Evolutionary conservation across 2,329 filamentous ascomycete species (phyloP).

Genomic region (Beauveria australis): DNA sequence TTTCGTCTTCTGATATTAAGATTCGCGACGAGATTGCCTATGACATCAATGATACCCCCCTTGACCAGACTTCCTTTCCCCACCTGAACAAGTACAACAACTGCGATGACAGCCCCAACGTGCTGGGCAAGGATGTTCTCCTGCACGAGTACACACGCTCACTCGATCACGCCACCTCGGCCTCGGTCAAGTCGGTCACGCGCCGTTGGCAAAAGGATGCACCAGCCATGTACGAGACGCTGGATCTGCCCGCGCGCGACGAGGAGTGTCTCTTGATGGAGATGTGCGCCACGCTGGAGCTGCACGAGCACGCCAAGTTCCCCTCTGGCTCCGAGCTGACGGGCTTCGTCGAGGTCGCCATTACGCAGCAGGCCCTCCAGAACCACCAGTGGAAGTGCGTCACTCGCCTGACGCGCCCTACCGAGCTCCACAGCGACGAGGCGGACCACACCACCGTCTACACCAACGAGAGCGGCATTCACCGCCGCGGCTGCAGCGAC

Average conservation of each 20-base stretch:
- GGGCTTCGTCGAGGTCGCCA: slow-evolving; percentile 50
- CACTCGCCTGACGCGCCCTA: slow-evolving; percentile 49
- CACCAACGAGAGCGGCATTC: slow-evolving; percentile 43
- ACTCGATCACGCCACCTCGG: slow-evolving; percentile 47
- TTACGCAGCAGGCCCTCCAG: slow-evolving; percentile 45
- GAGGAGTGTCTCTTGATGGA: slow-evolving; percentile 51
- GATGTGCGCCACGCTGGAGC: slow-evolving; percentile 52
- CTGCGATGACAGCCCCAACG: slow-evolving; percentile 42
- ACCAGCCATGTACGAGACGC: slow-evolving; percentile 44
- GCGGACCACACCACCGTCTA: slow-evolving; percentile 34
- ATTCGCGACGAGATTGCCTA: slow-evolving; percentile 41
- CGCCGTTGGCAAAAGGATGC: slow-evolving; percentile 51
- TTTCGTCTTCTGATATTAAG: slow-evolving; percentile 43
- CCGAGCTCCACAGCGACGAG: slow-evolving; percentile 42
- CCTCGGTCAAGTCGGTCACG: slow-evolving; percentile 44
- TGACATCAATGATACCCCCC: slow-evolving; percentile 32
- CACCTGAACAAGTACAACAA: slow-evolving; percentile 47
- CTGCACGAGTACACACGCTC: slow-evolving; percentile 52
- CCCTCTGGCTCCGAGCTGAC: slow-evolving; percentile 52
- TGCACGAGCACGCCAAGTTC: slow-evolving; percentile 49
- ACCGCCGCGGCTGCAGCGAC: slow-evolving; percentile 44
- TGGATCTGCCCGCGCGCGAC: slow-evolving; percentile 40
- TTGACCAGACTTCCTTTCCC: slow-evolving; percentile 43
- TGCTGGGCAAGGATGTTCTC: slow-evolving; percentile 42
- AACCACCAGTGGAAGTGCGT: slow-evolving; percentile 53